Evolutionary conservation across 2,329 filamentous ascomycete genomes (phyloP).

Genomic region (Pseudopithomyces maydicus): DNA sequence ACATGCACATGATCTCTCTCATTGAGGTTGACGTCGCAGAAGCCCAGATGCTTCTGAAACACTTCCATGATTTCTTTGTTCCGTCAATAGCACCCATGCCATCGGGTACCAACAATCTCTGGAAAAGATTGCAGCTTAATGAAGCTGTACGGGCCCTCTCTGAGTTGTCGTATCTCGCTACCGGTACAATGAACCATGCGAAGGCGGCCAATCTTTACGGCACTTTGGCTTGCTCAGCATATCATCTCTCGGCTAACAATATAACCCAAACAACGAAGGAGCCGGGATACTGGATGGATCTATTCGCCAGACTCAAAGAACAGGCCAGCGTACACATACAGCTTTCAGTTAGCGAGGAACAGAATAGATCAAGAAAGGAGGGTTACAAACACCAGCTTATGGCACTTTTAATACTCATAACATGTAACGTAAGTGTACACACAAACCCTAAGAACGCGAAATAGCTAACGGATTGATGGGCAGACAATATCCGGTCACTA

Average conservation of each 20-base stretch:
- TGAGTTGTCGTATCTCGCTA: constrained; percentile 10
- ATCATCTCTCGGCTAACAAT: constrained; percentile 2
- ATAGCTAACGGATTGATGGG: neutral
- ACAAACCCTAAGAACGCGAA: neutral
- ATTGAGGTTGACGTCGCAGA: constrained; percentile 6
- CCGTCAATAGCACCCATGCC: constrained; percentile 12
- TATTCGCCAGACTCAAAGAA: neutral
- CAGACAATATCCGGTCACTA: constrained; percentile 20
- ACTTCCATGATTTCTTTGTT: constrained; percentile 13
- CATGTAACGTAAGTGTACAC: constrained; percentile 17
- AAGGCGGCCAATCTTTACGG: constrained; percentile 13
- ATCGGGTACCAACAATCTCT: constrained; percentile 9
- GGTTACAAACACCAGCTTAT: constrained; percentile 25
- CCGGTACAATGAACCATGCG: constrained; percentile 8
- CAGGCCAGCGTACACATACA: constrained; percentile 20
- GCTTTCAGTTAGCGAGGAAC: constrained; percentile 17
- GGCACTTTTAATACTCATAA: constrained; percentile 20
- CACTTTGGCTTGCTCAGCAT: constrained; percentile 8
- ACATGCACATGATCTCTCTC: neutral
- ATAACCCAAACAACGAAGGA: neutral
- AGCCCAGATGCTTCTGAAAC: constrained; percentile 15
- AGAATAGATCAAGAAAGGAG: constrained; percentile 14
- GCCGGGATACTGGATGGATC: constrained; percentile 2
- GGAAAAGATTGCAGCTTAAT: constrained; percentile 11
- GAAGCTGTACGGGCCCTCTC: constrained; percentile 9